Base-by-base conservation (phyloP, 83 land plant species). In the Diphasiastrum complanatum region DNA sequence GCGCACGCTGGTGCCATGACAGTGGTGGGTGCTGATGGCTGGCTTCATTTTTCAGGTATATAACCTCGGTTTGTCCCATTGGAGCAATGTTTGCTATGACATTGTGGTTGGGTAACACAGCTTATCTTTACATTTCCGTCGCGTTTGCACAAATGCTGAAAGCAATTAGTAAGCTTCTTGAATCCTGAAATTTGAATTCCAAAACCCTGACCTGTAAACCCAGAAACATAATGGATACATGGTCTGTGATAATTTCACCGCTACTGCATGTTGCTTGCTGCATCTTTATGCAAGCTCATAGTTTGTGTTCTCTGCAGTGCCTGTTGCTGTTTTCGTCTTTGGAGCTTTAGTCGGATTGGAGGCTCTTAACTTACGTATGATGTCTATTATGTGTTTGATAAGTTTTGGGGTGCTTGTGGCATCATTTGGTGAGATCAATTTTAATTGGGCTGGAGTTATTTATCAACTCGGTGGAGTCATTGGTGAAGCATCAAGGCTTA, bases 41-140 rank as follows among this genome's bases (percentile, higher is more conserved):
- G 11, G 19, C 24, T 19, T 47, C 2, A 12, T 47, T 25, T 54
- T 54, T 6, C 79, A 91, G 97, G 61, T 93, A 85, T 58, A 34
- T 60, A 6, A 74, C 89, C 16, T 81, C 96, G 8, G 91, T 93
- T 30, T 58, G 88, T 45, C 99, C 99, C 37, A 93, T 93, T 76
- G 99, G 99, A 74, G 99, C 99, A 28, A 89, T 77, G 78, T 93
- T 89, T 83, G 96, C 99, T 18, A 78, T 89, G 89, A 85, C 99
- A 28, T 73, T 93, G 24, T 93, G 99, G 99, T 76, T 93, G 36
- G 96, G 96, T 33, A 93, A 93, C 78, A 85, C 96, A 28, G 96
- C 99, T 36, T 93, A 93, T 70, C 77, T 93, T 41, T 93, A 93
- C 63, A 85, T 93, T 40, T 93, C 99, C 40, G 99, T 93, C 64